Percentiles rank a stretch among this genome's conserved stretches.
phyloP scores from a whole-genome alignment of 768 basidiomycete species.

The Dacryopinax primogenitus region DNA sequence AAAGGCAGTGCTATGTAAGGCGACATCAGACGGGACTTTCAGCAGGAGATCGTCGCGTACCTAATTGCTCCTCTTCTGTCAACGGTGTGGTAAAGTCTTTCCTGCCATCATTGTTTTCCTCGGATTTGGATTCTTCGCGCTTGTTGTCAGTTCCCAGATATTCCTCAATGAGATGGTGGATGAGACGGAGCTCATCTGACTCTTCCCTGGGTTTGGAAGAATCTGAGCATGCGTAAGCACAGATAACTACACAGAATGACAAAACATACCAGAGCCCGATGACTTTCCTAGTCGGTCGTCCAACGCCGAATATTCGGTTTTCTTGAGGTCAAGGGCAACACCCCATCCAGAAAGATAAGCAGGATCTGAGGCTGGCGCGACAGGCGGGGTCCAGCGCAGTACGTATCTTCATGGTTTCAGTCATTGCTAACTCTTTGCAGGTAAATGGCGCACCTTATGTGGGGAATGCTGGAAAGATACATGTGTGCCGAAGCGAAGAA shows the following conservation, averaged over 20 bases:
- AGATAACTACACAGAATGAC: neutral
- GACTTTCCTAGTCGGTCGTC: conserved; percentile 53
- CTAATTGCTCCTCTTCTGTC: conserved; percentile 41
- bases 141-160: neutral
- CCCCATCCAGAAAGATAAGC: conserved; percentile 72
- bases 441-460: conserved; percentile 64
- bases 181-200: neutral
- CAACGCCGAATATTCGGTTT: conserved; percentile 88
- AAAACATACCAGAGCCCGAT: conserved; percentile 23
- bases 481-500: conserved; percentile 42
- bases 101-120: conserved; percentile 16
- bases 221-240: neutral
- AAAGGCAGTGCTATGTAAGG: conserved; percentile 47
- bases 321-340: conserved; percentile 84
- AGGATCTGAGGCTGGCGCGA: conserved; percentile 8
- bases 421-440: conserved; percentile 26
- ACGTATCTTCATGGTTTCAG: conserved; percentile 23
- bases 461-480: conserved; percentile 39
- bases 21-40: conserved; percentile 7
- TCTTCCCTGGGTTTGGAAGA: neutral
- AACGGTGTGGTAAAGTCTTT: conserved; percentile 32
- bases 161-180: neutral
- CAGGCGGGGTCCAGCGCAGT: conserved; percentile 15
- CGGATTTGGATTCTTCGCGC: neutral
- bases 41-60: conserved; percentile 31